Conservation (phyloP, 371 early-diverging fungal genomes). For the Phascolomyces articulosus region DNA sequence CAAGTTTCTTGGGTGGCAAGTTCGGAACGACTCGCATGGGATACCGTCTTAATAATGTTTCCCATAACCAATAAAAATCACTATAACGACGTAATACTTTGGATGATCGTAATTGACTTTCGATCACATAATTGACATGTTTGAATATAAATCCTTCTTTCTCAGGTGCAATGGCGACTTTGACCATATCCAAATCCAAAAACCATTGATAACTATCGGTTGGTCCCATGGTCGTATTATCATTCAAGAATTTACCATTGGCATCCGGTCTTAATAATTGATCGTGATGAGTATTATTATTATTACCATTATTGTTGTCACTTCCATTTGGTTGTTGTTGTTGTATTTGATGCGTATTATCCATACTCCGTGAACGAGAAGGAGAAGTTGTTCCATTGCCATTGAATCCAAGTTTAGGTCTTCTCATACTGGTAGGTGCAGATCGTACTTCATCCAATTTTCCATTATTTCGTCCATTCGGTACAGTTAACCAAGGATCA, state of each 20-base stretch:
- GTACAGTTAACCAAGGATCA: not conserved
- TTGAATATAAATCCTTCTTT: constrained; percentile 59
- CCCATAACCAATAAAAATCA: constrained; percentile 52
- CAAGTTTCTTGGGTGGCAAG: constrained; percentile 52
- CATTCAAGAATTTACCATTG: constrained; percentile 12
- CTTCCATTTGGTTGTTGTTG: constrained; percentile 3
- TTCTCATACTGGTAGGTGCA: not conserved
- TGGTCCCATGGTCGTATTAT: not conserved
- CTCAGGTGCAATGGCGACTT: constrained; percentile 74
- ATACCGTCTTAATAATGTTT: constrained; percentile 38
- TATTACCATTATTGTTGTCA: not conserved
- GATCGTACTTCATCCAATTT: not conserved
- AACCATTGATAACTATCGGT: constrained; percentile 41
- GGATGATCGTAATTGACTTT: constrained; percentile 45
- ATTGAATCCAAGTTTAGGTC: constrained; percentile 1
- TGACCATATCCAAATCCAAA: constrained; percentile 54
- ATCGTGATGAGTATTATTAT: no score
- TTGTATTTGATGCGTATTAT: constrained; percentile 2
- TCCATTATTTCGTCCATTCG: not conserved
- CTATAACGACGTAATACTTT: constrained; percentile 50
- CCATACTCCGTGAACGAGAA: constrained; percentile 2
- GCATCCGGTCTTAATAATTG: not conserved
- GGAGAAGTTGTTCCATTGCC: not conserved
- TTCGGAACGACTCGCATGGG: constrained; percentile 48
- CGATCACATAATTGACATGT: constrained; percentile 53